These are phyloP conservation scores for Trichoderma atroviride DNA, from an alignment of 2,329 filamentous ascomycete species.

Conservation along the genomic window DNA sequence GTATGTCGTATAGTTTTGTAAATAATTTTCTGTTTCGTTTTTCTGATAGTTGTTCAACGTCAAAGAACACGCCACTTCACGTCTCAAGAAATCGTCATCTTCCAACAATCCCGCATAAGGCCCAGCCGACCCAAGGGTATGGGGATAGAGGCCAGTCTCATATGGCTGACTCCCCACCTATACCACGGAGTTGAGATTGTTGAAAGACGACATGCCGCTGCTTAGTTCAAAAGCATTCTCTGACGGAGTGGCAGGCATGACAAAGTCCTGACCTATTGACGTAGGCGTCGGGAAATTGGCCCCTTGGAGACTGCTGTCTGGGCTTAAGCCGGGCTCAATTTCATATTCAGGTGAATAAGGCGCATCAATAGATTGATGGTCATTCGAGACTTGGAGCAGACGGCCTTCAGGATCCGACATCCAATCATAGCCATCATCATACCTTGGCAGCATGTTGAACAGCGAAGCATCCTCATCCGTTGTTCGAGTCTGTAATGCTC, in stretches of 20 bases:
- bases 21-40: not conserved
- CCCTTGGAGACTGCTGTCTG: too few species aligned
- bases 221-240: not conserved
- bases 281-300: too few species aligned
- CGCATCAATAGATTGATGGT: too few species aligned
- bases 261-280: not conserved
- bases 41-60: not conserved
- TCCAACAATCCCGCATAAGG: not conserved
- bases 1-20: too few species aligned
- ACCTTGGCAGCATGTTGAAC: not conserved
- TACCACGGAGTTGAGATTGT: not conserved
- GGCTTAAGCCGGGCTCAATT: not conserved
- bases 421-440: not conserved
- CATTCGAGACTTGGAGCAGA: not conserved
- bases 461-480: not conserved
- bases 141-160: not conserved
- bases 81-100: not conserved
- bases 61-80: fast-evolving
- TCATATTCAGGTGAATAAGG: not conserved
- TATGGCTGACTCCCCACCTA: not conserved
- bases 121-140: not conserved
- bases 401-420: not conserved
- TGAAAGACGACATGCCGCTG: not conserved
- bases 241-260: not conserved
- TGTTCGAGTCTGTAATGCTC: not conserved